Base-by-base conservation (phyloP, 495 filamentous ascomycete species). In the Xylaria intraflava region DNA sequence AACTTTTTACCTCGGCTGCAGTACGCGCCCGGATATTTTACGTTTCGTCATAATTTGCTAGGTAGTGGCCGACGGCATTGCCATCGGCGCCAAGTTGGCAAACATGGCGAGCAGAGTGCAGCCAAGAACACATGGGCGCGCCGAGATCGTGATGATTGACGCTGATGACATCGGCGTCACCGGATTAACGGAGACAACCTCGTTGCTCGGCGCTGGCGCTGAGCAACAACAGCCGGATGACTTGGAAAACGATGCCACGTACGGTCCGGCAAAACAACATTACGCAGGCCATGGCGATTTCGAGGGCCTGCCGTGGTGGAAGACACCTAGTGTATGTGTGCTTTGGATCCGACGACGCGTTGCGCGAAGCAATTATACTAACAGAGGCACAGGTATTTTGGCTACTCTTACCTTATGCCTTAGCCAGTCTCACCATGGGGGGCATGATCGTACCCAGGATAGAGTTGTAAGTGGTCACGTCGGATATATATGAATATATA, bases 401-500 rank as follows among this genome's bases (percentile, higher is more conserved):
- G 89, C 71, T 98, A 14, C 60, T 98, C 9, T 82, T 79, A 0
- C 85, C 88, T 3, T 89, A 88, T 65, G 70, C 86, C 22, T 62
- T 94, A 6, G 89, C 84, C 65, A 86, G 88, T 0, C 71, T 95
- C 39, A 90, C 89, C 0, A 89, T 90, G 62, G 93, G 93, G 19
- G 90, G 87, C 56, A 77, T 85, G 22, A 69, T 88, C 2, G 88
- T 94, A 3, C 88, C 87, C 8, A 89, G 81, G 66, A 70, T 94
- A 33, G 88, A 94, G 62, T 69, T 95, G 62, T 75, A 71, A 56
- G 66, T 44, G 7, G 7, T 29, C 19, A 49, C 30, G 57, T 20
- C 35, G 9, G 31, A 35, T 14, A 35, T 12, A 10, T 12, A 14
- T 12, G 5, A 6, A 35, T 35, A 6, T 35, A 35, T 35, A 35